Percentiles rank a stretch among this genome's conserved stretches.
These are phyloP conservation scores for Vanderwaltozyma polyspora DNA, from an alignment of 805 yeast genomes.

Conservation along the genomic window DNA sequence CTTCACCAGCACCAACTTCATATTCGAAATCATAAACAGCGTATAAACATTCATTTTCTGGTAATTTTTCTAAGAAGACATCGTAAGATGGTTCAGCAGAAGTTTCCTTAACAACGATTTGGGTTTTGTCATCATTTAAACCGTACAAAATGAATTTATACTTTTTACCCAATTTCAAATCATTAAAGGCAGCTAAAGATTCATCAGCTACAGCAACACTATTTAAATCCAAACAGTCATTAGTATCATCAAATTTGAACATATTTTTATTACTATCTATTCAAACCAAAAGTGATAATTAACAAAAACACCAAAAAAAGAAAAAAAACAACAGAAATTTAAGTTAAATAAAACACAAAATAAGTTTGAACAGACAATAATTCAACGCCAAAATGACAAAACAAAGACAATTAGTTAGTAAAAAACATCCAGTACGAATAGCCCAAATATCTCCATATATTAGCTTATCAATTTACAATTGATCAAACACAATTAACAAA, in stretches of 20 bases:
- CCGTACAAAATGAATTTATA: conserved; percentile 72
- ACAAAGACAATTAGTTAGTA: conserved; percentile 1
- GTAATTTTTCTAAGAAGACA: conserved; percentile 72
- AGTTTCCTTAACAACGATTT: conserved; percentile 80
- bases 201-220: conserved; percentile 84
- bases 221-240: conserved; percentile 1
- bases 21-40: conserved; percentile 96
- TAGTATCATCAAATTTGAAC: not conserved
- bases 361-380: too few relatives aligned
- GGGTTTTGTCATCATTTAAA: conserved; percentile 76
- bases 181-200: conserved; percentile 88
- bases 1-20: conserved; percentile 81
- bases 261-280: not conserved
- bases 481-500: too few relatives aligned
- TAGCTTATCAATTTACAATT: too few relatives aligned
- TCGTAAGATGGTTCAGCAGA: conserved; percentile 72
- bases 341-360: too few relatives aligned
- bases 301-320: too few relatives aligned
- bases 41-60: conserved; percentile 93
- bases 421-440: not conserved
- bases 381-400: too few relatives aligned
- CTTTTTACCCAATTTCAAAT: conserved; percentile 88
- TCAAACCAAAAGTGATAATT: too few relatives aligned
- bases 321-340: too few relatives aligned
- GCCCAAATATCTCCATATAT: too few relatives aligned